A percentile compares a stretch with the other conserved stretches of the same genome.
These are phyloP conservation scores for Discostella pseudostelligera DNA, from an alignment of 108 stramenopile genomes.

Conservation along the genomic window DNA sequence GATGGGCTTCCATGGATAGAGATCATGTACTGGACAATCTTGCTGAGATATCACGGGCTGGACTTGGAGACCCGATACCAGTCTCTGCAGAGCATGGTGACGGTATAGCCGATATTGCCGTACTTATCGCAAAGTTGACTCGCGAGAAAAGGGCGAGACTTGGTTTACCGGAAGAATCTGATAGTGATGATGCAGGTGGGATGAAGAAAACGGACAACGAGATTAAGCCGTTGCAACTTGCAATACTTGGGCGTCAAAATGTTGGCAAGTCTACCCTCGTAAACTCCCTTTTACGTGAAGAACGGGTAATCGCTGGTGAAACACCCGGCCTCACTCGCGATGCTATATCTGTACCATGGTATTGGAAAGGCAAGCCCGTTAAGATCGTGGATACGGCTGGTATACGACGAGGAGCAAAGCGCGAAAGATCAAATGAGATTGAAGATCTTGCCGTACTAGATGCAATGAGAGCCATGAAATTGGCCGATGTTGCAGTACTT, in stretches of 20 bases:
- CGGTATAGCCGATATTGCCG: constrained; percentile 81
- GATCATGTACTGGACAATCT: constrained; percentile 60
- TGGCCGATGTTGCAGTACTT: constrained; percentile 88
- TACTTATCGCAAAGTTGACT: constrained; percentile 58
- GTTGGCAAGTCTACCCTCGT: constrained; percentile 90
- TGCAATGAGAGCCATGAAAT: constrained; percentile 86
- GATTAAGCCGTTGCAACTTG: constrained; percentile 78
- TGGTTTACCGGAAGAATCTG: constrained; percentile 27
- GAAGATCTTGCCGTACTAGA: constrained; percentile 84
- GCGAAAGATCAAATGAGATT: constrained; percentile 62
- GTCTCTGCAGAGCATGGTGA: constrained; percentile 87
- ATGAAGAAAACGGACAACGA: constrained; percentile 4
- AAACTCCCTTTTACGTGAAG: constrained; percentile 70
- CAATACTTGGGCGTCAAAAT: constrained; percentile 87
- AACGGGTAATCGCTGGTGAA: constrained; percentile 79
- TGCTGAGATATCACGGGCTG: constrained; percentile 63
- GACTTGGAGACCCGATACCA: constrained; percentile 81
- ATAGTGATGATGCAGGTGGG: constrained; percentile 18
- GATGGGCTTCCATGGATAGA: constrained; percentile 62
- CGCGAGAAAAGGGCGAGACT: constrained; percentile 46
- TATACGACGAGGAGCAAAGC: constrained; percentile 69
- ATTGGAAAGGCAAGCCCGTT: constrained; percentile 62
- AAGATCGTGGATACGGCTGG: constrained; percentile 89
- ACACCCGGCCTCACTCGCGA: constrained; percentile 92
- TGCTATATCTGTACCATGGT: constrained; percentile 82